Percentiles rank a stretch among this genome's conserved stretches.
These are phyloP conservation scores for Starmerella gropengiesseri DNA, from an alignment of 805 yeast genomes.

Conservation along the genomic window DNA sequence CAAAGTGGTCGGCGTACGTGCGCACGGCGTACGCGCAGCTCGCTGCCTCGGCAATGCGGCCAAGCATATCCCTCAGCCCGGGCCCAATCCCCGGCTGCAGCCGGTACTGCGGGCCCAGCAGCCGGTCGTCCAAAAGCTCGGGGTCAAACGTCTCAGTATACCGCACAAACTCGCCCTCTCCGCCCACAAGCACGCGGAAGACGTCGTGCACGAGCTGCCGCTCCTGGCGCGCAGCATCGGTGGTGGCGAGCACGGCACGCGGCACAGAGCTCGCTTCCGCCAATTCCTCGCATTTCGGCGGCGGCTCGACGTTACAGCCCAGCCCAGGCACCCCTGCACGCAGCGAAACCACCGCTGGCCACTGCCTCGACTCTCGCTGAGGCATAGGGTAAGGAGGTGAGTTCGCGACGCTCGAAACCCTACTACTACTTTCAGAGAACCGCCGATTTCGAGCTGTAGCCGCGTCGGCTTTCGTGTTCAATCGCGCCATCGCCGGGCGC, in stretches of 20 bases:
- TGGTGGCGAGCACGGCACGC: neutral
- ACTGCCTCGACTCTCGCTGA: slow-evolving; percentile 3
- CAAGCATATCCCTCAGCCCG: slow-evolving; percentile 58
- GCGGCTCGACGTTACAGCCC: slow-evolving; percentile 1
- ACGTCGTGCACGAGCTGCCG: slow-evolving; percentile 62
- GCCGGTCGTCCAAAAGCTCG: slow-evolving; percentile 31
- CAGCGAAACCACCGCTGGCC: slow-evolving; percentile 8
- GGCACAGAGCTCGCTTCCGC: neutral
- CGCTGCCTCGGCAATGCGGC: slow-evolving; percentile 50
- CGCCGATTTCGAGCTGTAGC: too few species aligned
- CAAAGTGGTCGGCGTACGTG: slow-evolving; percentile 51
- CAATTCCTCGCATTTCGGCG: slow-evolving; percentile 2
- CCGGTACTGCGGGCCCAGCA: slow-evolving; percentile 64
- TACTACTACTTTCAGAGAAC: too few species aligned
- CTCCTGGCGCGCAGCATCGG: slow-evolving; percentile 51
- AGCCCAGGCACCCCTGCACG: slow-evolving; percentile 4
- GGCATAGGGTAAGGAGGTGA: slow-evolving; percentile 7
- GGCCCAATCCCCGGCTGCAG: slow-evolving; percentile 64
- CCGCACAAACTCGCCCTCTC: slow-evolving; percentile 67
- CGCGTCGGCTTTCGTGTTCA: too few species aligned
- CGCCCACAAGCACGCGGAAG: slow-evolving; percentile 45
- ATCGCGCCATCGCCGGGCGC: too few species aligned
- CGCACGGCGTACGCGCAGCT: slow-evolving; percentile 48
- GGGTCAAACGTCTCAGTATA: slow-evolving; percentile 54
- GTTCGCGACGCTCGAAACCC: too few species aligned